Base-by-base conservation (phyloP, 2,329 filamentous ascomycete species). In the Aciculosporium take region DNA sequence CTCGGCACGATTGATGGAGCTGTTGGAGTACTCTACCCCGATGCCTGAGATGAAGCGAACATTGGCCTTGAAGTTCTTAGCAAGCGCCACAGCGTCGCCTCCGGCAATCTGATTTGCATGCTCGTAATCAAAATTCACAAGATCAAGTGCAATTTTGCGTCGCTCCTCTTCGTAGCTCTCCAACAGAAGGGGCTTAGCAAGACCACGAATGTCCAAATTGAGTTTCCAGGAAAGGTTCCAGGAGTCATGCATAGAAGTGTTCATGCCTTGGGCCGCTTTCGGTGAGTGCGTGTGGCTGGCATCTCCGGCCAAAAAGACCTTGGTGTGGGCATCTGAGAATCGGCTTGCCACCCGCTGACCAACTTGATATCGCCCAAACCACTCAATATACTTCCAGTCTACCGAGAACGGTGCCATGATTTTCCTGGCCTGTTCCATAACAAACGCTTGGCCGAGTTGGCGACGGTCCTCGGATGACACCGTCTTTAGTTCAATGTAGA, bases 21-120 rank as follows among this genome's bases (percentile, higher is more conserved):
- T 75, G 49, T 67, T 62, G 40, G 59, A 59, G 49, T 76, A 76
- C 54, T 76, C 74, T 3, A 78, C 79, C 1, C 81, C 81, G 25
- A 81, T 71, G 12, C 81, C 81, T 0, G 79, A 81, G 49, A 84
- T 85, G 60, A 85, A 85, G 7, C 76, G 73, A 28, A 83, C 72
- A 43, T 84, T 84, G 35, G 74, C 76, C 35, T 72, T 66, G 55
- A 85, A 84, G 57, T 84, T 84, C 47, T 74, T 68, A 0, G 78
- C 75, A 2, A 85, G 64, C 0, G 74, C 76, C 37, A 68, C 66
- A 12, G 73, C 67, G 47, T 84, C 78, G 25, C 79, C 79, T 4
- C 68, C 70, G 17, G 75, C 69, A 49, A 75, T 72, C 51, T 72
- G 67, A 49, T 71, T 72, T 35, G 72, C 71, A 48, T 75, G 72